Evolutionary conservation across 176 grass and related monocot genomes (phyloP).

Genomic region (Cenchrus fungigraminus): DNA sequence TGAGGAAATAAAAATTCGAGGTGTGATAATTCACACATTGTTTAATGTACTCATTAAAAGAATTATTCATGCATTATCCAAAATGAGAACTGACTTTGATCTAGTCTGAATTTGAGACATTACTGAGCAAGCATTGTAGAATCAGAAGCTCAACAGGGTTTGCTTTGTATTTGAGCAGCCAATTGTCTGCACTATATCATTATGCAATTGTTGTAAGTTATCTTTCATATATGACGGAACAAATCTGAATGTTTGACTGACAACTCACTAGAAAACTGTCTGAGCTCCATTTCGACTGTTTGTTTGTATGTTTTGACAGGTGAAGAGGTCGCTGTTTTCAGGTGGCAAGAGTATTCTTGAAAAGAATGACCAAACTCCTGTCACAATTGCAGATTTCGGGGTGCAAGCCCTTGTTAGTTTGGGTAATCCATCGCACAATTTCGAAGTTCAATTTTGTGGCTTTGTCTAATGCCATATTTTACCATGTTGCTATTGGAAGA

Average conservation of each 20-base stretch:
- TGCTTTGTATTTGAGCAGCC: conserved; percentile 2
- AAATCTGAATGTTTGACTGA: conserved; percentile 1
- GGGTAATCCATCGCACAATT: conserved; percentile 49
- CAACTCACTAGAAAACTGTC: conserved; percentile 12
- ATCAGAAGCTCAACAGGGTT: neutral
- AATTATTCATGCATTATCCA: conserved; percentile 5
- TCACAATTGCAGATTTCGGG: conserved; percentile 88
- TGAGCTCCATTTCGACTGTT: conserved; percentile 15
- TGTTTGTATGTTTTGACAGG: conserved; percentile 53
- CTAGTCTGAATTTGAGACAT: conserved; percentile 7
- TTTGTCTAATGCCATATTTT: conserved; percentile 50
- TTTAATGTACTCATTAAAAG: neutral
- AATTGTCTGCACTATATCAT: neutral
- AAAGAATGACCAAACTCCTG: conserved; percentile 80
- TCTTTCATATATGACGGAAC: neutral
- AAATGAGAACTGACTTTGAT: neutral
- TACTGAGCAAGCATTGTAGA: conserved; percentile 14
- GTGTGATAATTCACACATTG: neutral
- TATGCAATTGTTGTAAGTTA: neutral
- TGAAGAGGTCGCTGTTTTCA: conserved; percentile 81
- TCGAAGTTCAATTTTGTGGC: conserved; percentile 25
- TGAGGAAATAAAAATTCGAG: neutral
- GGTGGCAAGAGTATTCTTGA: conserved; percentile 68
- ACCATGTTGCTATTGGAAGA: conserved; percentile 48
- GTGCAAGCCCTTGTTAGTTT: conserved; percentile 94